Evolutionary conservation across 2,329 filamentous ascomycete genomes (phyloP).

Genomic region (Xylaria sp.): DNA sequence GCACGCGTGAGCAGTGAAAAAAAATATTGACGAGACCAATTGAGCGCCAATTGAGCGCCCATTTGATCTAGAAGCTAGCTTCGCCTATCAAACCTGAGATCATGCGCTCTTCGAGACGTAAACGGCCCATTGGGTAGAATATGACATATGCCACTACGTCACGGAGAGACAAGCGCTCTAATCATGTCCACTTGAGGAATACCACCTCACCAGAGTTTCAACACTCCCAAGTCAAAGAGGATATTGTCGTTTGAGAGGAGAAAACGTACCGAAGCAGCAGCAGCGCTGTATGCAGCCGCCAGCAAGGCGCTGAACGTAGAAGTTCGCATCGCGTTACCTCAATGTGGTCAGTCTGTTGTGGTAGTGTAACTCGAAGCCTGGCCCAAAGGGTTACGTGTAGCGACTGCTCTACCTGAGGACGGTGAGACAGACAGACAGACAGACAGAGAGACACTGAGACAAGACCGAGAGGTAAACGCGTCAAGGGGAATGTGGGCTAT

Average conservation of each 20-base stretch:
- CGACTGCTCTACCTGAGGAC: not conserved
- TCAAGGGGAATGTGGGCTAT: not conserved
- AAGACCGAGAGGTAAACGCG: not conserved
- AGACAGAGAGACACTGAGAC: too few relatives aligned
- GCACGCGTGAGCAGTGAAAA: not conserved
- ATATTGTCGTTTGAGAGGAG: not conserved
- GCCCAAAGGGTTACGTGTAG: not conserved
- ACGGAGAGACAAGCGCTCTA: not conserved
- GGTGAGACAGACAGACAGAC: slow-evolving; percentile 15
- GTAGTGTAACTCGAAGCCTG: slow-evolving; percentile 3
- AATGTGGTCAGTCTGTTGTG: slow-evolving; percentile 2
- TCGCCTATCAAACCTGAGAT: not conserved
- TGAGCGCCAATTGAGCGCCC: not conserved
- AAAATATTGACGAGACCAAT: not conserved
- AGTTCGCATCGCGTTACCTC: slow-evolving; percentile 21
- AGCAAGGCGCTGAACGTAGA: slow-evolving; percentile 25
- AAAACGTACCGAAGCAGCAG: slow-evolving; percentile 29
- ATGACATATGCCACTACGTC: not conserved
- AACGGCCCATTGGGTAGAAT: not conserved
- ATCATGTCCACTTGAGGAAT: not conserved
- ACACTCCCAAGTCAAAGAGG: not conserved
- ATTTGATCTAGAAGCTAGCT: not conserved
- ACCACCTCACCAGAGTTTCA: too few relatives aligned
- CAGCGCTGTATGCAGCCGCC: slow-evolving; percentile 21
- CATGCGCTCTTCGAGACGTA: not conserved